These are phyloP conservation scores for Phytomonas serpens DNA, from an alignment of 208 protist genomes.

Conservation along the genomic window DNA sequence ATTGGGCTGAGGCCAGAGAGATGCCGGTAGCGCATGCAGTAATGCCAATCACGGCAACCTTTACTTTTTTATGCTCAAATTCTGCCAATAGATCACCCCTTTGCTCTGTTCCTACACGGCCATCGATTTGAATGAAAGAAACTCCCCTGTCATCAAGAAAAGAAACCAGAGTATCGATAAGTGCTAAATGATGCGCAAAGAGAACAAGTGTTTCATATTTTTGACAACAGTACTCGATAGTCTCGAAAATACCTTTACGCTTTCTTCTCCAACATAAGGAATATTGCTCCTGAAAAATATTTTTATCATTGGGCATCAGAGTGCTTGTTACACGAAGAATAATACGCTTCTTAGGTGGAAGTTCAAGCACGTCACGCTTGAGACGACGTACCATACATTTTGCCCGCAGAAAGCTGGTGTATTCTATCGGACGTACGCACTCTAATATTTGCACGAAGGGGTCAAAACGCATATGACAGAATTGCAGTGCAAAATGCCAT, in stretches of 20 bases:
- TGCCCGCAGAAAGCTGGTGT: constrained; percentile 30
- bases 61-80: constrained; percentile 32
- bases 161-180: constrained; percentile 34
- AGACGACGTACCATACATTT: constrained; percentile 58
- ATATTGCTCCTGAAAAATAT: constrained; percentile 60
- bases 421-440: constrained; percentile 36
- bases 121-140: constrained; percentile 55
- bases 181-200: constrained; percentile 68
- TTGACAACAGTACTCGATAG: constrained; percentile 41
- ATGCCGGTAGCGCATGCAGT: constrained; percentile 73
- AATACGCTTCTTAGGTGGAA: constrained; percentile 58
- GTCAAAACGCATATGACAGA: constrained; percentile 38
- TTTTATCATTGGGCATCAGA: not conserved
- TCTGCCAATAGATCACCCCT: constrained; percentile 23
- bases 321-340: constrained; percentile 43
- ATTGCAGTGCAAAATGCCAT: constrained; percentile 67
- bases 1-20: constrained; percentile 49
- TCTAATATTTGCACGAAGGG: constrained; percentile 45
- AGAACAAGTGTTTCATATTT: constrained; percentile 59
- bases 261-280: constrained; percentile 43
- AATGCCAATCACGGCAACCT: constrained; percentile 65
- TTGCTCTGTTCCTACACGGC: constrained; percentile 26
- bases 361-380: constrained; percentile 67
- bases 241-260: constrained; percentile 42
- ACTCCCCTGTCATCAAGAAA: constrained; percentile 19